phyloP scores from a whole-genome alignment of 495 filamentous ascomycete species.

The Wilcoxina mikolae region DNA sequence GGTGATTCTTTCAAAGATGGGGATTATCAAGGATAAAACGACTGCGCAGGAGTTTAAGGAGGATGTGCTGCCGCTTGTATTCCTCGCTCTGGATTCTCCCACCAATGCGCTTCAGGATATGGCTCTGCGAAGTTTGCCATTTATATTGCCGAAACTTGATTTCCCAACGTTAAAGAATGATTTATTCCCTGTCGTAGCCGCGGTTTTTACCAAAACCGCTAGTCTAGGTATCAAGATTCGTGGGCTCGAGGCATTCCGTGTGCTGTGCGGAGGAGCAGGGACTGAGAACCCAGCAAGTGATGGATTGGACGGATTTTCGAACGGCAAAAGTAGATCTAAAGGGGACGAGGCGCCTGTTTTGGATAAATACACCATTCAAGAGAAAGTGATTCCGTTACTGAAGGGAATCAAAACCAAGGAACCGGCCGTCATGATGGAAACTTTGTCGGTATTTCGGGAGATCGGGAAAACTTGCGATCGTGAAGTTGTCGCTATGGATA shows the following conservation, averaged over 20 bases:
- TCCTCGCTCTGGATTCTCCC: conserved; percentile 66
- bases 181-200: conserved; percentile 76
- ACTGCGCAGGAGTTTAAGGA: conserved; percentile 90
- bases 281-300: conserved; percentile 37
- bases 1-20: conserved; percentile 70
- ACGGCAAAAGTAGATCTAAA: conserved; percentile 34
- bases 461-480: conserved; percentile 69
- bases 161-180: conserved; percentile 94
- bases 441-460: conserved; percentile 65
- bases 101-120: conserved; percentile 81
- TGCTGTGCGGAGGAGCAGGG: conserved; percentile 62
- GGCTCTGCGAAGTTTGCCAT: conserved; percentile 55
- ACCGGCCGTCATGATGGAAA: conserved; percentile 92
- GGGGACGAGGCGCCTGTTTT: conserved; percentile 56
- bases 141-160: conserved; percentile 67
- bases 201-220: conserved; percentile 79
- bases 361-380: conserved; percentile 94
- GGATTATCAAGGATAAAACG: conserved; percentile 58
- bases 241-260: conserved; percentile 74
- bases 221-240: conserved; percentile 88
- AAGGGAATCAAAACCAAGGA: conserved; percentile 95
- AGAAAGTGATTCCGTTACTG: conserved; percentile 82
- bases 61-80: conserved; percentile 73
- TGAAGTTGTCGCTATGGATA: conserved; percentile 87
- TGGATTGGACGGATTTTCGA: conserved; percentile 48